Base-by-base conservation (phyloP, 257 asterid species). In the Petunia axillaris region DNA sequence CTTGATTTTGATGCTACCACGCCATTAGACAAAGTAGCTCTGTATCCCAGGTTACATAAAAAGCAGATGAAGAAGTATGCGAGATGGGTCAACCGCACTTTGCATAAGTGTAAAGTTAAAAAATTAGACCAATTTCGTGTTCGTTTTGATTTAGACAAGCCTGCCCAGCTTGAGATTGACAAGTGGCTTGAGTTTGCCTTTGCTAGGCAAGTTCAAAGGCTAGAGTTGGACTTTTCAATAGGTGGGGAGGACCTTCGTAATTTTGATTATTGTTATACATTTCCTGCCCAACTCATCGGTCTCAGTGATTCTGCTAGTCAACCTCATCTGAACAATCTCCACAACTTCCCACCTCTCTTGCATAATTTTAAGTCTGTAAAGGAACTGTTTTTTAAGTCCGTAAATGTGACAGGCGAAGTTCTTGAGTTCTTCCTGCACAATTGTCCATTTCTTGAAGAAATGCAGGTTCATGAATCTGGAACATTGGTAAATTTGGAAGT, bases 391-490 rank as follows among this genome's bases (percentile, higher is more conserved):
- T 76, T 90, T 81, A 88, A 67, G 67, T 82, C 85, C 55, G 93
- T 88, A 83, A 90, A 83, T 70, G 87, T 90, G 80, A 81, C 81
- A 52, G 91, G 88, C 40, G 87, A 87, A 78, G 85, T 85, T 16
- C 64, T 90, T 66, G 76, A 78, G 60, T 66, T 50, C 70, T 59
- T 90, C 11, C 48, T 90, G 13, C 80, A 84, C 46, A 59, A 67
- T 59, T 88, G 88, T 73, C 87, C 80, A 1, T 85, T 71, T 46
- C 83, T 90, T 53, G 84, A 84, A 8, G 43, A 38, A 59, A 58
- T 90, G 62, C 25, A 25, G 25, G 25, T 25, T 25, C 25, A 25
- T 25, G 25, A 25, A 25, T 25, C 25, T 25, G 25, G 25, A 25
- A 25, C 25, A 25, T 25, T 25, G 25, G 25, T 25, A 25, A 25